Evolutionary conservation across 2,329 filamentous ascomycete genomes (phyloP), one percentile per base, ranked within the genome.

Genomic region (Fusarium verticillioides): DNA sequence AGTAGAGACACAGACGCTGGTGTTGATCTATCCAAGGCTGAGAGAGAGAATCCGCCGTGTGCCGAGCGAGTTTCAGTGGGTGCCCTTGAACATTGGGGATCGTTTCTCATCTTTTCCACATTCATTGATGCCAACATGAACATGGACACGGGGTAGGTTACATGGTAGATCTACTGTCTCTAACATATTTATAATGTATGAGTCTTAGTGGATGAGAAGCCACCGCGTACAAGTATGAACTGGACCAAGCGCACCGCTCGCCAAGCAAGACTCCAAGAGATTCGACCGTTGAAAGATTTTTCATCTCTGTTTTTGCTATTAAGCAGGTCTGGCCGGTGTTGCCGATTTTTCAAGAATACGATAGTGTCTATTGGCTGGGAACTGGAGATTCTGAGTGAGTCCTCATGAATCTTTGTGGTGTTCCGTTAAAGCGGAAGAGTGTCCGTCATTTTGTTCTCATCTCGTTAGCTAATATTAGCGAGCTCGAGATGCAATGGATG

Each of bases 101-200:
- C 57, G 18, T 26, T 18, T 28, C 40, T 40, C 34, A 7, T 26
- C n/a, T 54, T 32, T 58, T 58, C 63, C 63, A 43, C 32, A 49
- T 65, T 65, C 36, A 34, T 34, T 56, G 18, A 9, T 4, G 54
- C 28, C 7, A 56, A 30, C 47, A 54, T 54, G 34, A 54, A 54
- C 23, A 60, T 23, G n/a, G 36, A 26, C 61, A 65, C 26, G 63
- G 63, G 64, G 64, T 53, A 67, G 57, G 58, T 62, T 66, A 66
- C 63, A 66, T 66, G 63, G 61, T 30, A 64, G 49, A 44, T 39
- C 49, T 50, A 49, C 9, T 50, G 10, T 15, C 50, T 54, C 34
- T 9, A 40, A 42, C 37, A 32, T 54, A 42, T 54, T 39, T 63
- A 53, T 63, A 64, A 28, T 49, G 42, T 49, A 49, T 49, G 40